phyloP scores from a whole-genome alignment of 352 stramenopile species.

The Pythium aquatile region DNA sequence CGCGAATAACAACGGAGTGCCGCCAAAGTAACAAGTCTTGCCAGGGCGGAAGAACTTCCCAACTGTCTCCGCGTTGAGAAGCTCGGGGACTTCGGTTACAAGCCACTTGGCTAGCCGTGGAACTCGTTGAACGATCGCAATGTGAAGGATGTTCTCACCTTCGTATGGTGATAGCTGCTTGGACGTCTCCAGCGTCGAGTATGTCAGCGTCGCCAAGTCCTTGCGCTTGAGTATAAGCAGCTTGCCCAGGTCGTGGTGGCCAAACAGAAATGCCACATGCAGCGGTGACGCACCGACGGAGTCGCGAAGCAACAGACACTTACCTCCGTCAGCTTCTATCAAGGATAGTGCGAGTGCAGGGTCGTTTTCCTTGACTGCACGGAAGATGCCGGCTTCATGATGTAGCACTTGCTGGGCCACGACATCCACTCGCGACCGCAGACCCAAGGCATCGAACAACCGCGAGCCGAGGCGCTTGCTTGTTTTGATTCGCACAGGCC shows the following conservation, averaged over 20 bases:
- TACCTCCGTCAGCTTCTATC: constrained; percentile 31
- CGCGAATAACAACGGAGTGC: constrained; percentile 54
- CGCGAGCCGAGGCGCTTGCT: constrained; percentile 20
- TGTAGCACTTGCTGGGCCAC: constrained; percentile 59
- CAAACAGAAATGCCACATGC: constrained; percentile 59
- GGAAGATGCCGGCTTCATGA: constrained; percentile 57
- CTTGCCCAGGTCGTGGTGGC: constrained; percentile 55
- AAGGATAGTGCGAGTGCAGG: constrained; percentile 23
- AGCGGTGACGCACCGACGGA: constrained; percentile 48
- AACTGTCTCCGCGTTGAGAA: constrained; percentile 45
- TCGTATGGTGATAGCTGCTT: constrained; percentile 48
- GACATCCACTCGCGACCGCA: constrained; percentile 41
- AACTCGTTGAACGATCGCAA: constrained; percentile 58
- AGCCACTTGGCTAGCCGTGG: constrained; percentile 41
- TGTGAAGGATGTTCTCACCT: constrained; percentile 65
- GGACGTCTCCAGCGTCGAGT: constrained; percentile 28
- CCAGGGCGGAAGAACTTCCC: constrained; percentile 52
- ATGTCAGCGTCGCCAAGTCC: constrained; percentile 37
- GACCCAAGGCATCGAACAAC: constrained; percentile 26
- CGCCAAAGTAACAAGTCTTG: constrained; percentile 64
- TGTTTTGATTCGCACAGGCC: constrained; percentile 22
- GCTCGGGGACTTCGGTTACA: constrained; percentile 31
- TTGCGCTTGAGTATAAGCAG: constrained; percentile 33
- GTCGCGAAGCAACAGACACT: constrained; percentile 43
- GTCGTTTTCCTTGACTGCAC: constrained; percentile 49